Evolutionary conservation across 2,329 filamentous ascomycete species (phyloP), one percentile per base, ranked within the genome.

Genomic region (Stachybotrys echinatus): DNA sequence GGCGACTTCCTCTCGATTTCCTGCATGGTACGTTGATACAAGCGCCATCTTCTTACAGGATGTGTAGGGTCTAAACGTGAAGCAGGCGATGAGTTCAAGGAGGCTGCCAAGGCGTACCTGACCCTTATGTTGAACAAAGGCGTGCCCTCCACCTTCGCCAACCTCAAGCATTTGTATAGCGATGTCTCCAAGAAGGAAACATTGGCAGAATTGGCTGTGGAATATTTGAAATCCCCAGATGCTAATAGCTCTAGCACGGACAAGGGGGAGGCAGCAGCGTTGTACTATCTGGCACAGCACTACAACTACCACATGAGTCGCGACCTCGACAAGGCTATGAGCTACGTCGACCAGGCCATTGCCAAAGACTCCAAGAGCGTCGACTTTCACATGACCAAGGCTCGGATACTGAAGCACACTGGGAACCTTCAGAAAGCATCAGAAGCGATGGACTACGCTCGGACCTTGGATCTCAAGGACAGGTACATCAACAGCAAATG

Each of bases 401-500:
- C 95, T 5, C 83, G 95, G 62, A 94, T 96, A 77, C 87, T 85
- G 72, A 99, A 99, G 75, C 91, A 99, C 68, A 77, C 80, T 47
- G 94, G 92, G 21, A 84, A 96, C 62, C 72, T 85, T 6, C 74
- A 81, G 56, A 89, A 88, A 68, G 94, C 95, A 2, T 83, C 92
- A 1, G 87, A 91, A 61, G 81, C 84, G 40, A 97, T 99, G 90
- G 88, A 96, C 59, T 76, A 86, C 56, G 94, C 94, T 1, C 84
- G 94, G 48, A 80, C 83, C 54, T 77, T 96, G 54, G 95, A 99
- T 64, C 83, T 88, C 57, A 90, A 87, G 71, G 94, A 99, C 65
- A 85, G 94, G 42, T 95, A 97, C 67, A 97, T 97, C 77, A 99
- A 99, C 76, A 95, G 91, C 55, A 99, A 99, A 73, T 87, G 91